Conservation (phyloP, 2,329 filamentous ascomycete species). For the Colletotrichum phormii region DNA sequence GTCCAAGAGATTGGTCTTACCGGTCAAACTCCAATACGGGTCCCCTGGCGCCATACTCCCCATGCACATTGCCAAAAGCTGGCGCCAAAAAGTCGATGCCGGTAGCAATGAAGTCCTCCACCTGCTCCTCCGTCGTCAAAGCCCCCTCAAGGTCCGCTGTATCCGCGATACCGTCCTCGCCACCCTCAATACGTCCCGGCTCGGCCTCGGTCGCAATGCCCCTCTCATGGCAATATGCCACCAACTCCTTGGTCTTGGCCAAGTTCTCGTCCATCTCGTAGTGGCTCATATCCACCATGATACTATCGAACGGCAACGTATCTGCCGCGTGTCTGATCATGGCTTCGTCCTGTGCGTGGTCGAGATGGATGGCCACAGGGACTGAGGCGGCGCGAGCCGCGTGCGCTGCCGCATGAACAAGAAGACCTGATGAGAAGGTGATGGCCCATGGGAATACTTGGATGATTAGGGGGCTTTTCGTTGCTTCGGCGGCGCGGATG, state of each 20-base stretch:
- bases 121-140: slow-evolving; percentile 76
- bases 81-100: slow-evolving; percentile 81
- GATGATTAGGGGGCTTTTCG: too few species aligned
- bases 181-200: slow-evolving; percentile 72
- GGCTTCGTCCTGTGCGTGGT: slow-evolving; percentile 72
- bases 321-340: slow-evolving; percentile 68
- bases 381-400: too few species aligned
- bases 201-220: slow-evolving; percentile 78
- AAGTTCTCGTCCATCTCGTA: slow-evolving; percentile 79
- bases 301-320: slow-evolving; percentile 72
- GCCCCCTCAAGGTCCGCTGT: slow-evolving; percentile 57
- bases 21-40: slow-evolving; percentile 69
- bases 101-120: slow-evolving; percentile 75
- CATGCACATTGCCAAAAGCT: slow-evolving; percentile 82
- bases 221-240: slow-evolving; percentile 69
- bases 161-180: slow-evolving; percentile 77
- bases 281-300: slow-evolving; percentile 84
- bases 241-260: slow-evolving; percentile 69
- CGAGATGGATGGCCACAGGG: slow-evolving; percentile 66
- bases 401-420: too few species aligned
- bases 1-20: neutral
- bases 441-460: too few species aligned
- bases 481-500: too few species aligned
- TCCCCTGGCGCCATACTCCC: slow-evolving; percentile 75
- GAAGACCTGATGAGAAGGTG: too few species aligned